phyloP scores from a whole-genome alignment of 1,284 basidiomycete species.

The Ustilago lituana region DNA sequence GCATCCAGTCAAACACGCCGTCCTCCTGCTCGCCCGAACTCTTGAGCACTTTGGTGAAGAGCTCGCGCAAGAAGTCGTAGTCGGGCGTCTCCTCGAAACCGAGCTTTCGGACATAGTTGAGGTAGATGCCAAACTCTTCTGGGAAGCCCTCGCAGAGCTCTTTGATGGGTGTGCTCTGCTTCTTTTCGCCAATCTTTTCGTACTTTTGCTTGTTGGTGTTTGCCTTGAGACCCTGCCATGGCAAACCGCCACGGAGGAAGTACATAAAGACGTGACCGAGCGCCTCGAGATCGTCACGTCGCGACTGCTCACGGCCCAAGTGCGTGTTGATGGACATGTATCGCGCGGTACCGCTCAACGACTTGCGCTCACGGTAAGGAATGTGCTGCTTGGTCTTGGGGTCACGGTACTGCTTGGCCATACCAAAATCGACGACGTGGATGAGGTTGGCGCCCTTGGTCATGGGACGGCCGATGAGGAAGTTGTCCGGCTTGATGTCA shows the following conservation, averaged over 20 bases:
- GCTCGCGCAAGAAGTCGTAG: constrained; percentile 91
- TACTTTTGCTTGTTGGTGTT: constrained; percentile 99
- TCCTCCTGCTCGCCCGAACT: constrained; percentile 87
- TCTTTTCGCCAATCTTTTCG: constrained; percentile 99
- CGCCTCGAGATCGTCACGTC: constrained; percentile 92
- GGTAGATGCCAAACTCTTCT: constrained; percentile 88
- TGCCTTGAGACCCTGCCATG: constrained; percentile 96
- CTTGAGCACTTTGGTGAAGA: constrained; percentile 90
- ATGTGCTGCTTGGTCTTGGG: constrained; percentile 97
- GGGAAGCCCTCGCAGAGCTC: constrained; percentile 92
- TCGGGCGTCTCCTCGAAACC: constrained; percentile 94
- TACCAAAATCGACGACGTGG: constrained; percentile 91
- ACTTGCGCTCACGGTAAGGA: constrained; percentile 93
- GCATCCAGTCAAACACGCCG: constrained; percentile 88
- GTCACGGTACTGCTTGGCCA: constrained; percentile 97
- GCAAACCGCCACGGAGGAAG: constrained; percentile 87
- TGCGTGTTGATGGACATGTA: constrained; percentile 99
- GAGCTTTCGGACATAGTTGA: constrained; percentile 86
- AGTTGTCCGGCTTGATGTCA: constrained; percentile 98
- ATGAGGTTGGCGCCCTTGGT: constrained; percentile 87
- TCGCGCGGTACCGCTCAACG: constrained; percentile 84
- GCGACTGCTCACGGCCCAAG: constrained; percentile 91
- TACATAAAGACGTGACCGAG: constrained; percentile 98
- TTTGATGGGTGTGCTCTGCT: constrained; percentile 93
- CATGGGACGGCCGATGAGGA: constrained; percentile 87